A percentile compares a stretch with the other conserved stretches of the same genome.
These are phyloP conservation scores for Heliamphora exappendiculata DNA, from an alignment of 148 eudicot genomes.

Conservation along the genomic window DNA sequence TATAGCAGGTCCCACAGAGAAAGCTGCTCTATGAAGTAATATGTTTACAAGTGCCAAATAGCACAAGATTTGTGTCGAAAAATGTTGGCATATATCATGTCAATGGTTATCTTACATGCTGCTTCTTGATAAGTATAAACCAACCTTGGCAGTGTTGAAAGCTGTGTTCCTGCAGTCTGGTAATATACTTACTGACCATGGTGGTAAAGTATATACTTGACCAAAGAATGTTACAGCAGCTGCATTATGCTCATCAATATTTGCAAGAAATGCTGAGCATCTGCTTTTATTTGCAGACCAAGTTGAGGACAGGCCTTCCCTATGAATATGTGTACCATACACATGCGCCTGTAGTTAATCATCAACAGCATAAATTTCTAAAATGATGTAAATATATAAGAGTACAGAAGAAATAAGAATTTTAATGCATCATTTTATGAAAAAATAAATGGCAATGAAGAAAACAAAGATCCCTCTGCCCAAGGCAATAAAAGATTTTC, in stretches of 20 bases:
- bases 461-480: neutral
- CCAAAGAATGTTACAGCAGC: constrained; percentile 61
- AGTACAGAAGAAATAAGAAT: neutral
- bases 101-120: neutral
- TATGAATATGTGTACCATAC: constrained; percentile 32
- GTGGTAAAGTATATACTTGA: constrained; percentile 59
- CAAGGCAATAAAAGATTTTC: neutral
- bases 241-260: constrained; percentile 69
- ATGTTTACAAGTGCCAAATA: too few relatives aligned
- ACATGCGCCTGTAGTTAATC: constrained; percentile 65
- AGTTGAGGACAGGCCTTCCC: constrained; percentile 9
- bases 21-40: neutral
- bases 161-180: constrained; percentile 86
- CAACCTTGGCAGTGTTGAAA: constrained; percentile 89
- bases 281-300: constrained; percentile 27
- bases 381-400: neutral
- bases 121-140: constrained; percentile 12
- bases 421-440: neutral
- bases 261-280: constrained; percentile 93
- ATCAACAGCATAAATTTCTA: constrained; percentile 6
- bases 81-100: neutral
- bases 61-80: neutral
- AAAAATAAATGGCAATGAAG: neutral
- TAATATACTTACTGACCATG: constrained; percentile 97
- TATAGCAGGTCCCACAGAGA: neutral